Base-by-base conservation (phyloP, 192 early-diverging fungal genomes). In the Coemansia asiatica region DNA sequence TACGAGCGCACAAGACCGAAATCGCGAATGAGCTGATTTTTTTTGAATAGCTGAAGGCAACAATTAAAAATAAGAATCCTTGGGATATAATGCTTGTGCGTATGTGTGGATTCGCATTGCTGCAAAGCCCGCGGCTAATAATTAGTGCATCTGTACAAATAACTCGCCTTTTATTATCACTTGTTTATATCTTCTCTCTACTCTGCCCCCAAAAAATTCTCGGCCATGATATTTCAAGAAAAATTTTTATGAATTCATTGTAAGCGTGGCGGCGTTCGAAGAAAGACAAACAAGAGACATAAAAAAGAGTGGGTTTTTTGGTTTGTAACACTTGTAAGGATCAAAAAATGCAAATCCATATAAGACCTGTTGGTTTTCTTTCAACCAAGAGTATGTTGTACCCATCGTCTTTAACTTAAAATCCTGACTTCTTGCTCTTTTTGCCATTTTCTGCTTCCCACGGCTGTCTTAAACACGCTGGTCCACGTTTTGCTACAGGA, bases 191-290 rank as follows among this genome's bases (percentile, higher is more conserved):
- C 18, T 54, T 54, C 27, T 54, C 27, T 54, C 25, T 54, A 26
- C 26, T 54, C 13, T 54, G 13, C 51, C 51, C 46, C 51, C 51
- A 54, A 54, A 54, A 54, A 54, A 27, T 19, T 54, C 2, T 10
- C 13, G 23, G 8, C 19, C 23, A 26, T 27, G 26, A 54, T 27
- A 27, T 23, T 23, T 23, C 51, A 27, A 54, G 27, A 54, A 54
- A 54, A 23, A 18, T 54, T 54, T n/a, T n/a, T n/a, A n/a, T n/a
- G 40, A 13, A 44, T 54, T 21, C 51, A 54, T 54, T 54, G 51
- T 54, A 54, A 28, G 51, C 51, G 27, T 54, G 22, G 51, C 51
- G 51, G 51, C 18, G 51, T 18, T 54, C 6, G 51, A 28, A 54
- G 25, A 54, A 19, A 53, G 19, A 54, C 12, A 54, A 12, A 54